Conservation (phyloP, 352 stramenopile genomes). For the Phytophthora uliginosa region DNA sequence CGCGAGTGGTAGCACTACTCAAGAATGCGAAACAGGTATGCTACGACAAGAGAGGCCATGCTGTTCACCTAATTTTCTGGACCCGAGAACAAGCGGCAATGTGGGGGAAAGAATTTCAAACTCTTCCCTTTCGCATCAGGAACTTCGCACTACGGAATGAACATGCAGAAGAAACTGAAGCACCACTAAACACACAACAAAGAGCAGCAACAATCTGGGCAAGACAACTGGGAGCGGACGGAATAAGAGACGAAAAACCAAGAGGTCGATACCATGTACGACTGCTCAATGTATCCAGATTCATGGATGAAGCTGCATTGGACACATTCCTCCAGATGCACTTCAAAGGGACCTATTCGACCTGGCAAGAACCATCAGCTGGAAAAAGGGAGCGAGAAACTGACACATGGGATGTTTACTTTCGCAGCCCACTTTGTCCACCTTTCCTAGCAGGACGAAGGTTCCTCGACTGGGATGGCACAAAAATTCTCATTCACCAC, state of each 20-base stretch:
- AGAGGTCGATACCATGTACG: conserved; percentile 3
- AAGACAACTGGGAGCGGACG: conserved; percentile 9
- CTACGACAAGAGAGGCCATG: not conserved
- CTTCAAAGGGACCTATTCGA: not conserved
- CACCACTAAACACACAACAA: not conserved
- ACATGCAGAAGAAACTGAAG: not conserved
- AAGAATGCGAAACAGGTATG: conserved; percentile 10
- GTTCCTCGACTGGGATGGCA: no score
- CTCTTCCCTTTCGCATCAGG: not conserved
- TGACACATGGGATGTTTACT: conserved; percentile 12
- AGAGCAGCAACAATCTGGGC: not conserved
- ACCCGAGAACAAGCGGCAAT: conserved; percentile 7
- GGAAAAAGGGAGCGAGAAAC: not conserved
- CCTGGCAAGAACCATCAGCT: conserved; percentile 1
- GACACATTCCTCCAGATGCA: not conserved
- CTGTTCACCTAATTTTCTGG: conserved; percentile 14
- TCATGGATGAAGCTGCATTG: conserved; percentile 10
- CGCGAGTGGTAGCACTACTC: not conserved
- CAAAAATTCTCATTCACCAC: no score
- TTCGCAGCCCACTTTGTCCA: not conserved
- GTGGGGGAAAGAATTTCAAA: not conserved
- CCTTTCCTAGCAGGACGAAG: not conserved
- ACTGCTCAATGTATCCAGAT: conserved; percentile 8
- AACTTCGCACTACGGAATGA: not conserved
- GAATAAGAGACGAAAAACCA: not conserved